These are phyloP conservation scores for Termitomyces sp. DNA, from an alignment of 768 basidiomycete species.

Conservation along the genomic window DNA sequence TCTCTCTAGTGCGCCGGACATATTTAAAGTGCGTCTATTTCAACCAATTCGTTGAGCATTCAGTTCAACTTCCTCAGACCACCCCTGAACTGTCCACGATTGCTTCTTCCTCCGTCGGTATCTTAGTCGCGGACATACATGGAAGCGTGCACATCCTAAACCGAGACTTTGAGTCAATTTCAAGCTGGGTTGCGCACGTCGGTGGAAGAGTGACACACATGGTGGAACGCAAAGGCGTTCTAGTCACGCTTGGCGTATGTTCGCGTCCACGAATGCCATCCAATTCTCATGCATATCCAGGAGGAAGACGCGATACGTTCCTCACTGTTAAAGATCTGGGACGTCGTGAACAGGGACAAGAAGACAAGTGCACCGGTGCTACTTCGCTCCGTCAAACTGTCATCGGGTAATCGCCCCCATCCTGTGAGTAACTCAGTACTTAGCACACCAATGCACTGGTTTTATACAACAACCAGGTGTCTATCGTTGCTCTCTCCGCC, in stretches of 20 bases:
- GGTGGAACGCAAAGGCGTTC: constrained; percentile 70
- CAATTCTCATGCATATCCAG: constrained; percentile 29
- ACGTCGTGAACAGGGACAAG: constrained; percentile 66
- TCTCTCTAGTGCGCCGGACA: constrained; percentile 64
- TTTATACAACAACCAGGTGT: constrained; percentile 40
- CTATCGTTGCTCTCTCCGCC: constrained; percentile 73
- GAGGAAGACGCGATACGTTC: constrained; percentile 68
- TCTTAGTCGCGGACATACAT: constrained; percentile 81
- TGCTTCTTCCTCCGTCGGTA: constrained; percentile 53
- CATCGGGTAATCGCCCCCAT: constrained; percentile 71
- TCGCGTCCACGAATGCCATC: neutral
- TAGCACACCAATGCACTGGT: constrained; percentile 1
- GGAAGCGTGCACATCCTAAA: constrained; percentile 76
- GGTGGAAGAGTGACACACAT: constrained; percentile 83
- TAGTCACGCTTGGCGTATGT: constrained; percentile 88
- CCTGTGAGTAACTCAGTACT: constrained; percentile 40
- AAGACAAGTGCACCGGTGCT: constrained; percentile 56
- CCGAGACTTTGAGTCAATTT: constrained; percentile 61
- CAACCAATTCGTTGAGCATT: neutral
- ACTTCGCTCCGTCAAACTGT: constrained; percentile 71
- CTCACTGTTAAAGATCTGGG: constrained; percentile 85
- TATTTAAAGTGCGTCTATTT: constrained; percentile 55
- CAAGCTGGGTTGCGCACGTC: constrained; percentile 77
- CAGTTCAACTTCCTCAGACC: constrained; percentile 27
- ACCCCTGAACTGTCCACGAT: constrained; percentile 72